Conservation (phyloP, 2,329 filamentous ascomycete genomes). For the Colletotrichum cuscutae region DNA sequence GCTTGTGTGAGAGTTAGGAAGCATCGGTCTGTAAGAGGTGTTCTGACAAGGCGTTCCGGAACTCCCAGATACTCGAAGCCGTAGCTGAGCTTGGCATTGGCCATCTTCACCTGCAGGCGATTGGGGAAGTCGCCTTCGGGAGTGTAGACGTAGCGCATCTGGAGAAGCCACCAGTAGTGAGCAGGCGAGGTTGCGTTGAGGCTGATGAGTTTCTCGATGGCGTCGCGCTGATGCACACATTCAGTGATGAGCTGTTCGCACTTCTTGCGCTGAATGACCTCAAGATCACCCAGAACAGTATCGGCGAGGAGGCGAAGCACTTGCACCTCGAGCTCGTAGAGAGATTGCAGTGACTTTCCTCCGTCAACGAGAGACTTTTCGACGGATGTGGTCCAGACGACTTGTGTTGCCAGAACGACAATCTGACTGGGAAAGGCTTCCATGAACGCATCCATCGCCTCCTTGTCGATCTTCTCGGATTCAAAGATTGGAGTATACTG, state of each 20-base stretch:
- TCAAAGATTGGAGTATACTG: conserved; percentile 84
- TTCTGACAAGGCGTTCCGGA: conserved; percentile 93
- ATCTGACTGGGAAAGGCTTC: conserved; percentile 90
- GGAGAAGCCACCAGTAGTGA: conserved; percentile 92
- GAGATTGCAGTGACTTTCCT: conserved; percentile 72
- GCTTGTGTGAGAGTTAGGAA: conserved; percentile 98
- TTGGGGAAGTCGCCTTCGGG: conserved; percentile 83
- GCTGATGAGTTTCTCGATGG: conserved; percentile 86
- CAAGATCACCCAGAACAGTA: conserved; percentile 89
- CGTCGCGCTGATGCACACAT: conserved; percentile 96
- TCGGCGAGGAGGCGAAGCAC: conserved; percentile 87
- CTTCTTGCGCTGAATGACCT: conserved; percentile 89
- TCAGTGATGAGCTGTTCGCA: conserved; percentile 99
- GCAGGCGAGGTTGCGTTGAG: conserved; percentile 78
- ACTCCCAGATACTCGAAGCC: conserved; percentile 99
- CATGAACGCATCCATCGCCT: conserved; percentile 83
- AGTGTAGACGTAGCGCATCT: conserved; percentile 95
- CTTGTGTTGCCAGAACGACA: conserved; percentile 93
- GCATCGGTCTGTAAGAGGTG: conserved; percentile 95
- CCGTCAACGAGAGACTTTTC: conserved; percentile 79
- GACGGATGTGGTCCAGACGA: conserved; percentile 90
- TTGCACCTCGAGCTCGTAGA: conserved; percentile 86
- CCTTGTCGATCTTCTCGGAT: conserved; percentile 74
- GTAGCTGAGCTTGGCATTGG: conserved; percentile 94
- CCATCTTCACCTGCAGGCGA: conserved; percentile 93